Base-by-base conservation (phyloP, 352 stramenopile species). In the Phytophthora niederhauseri region DNA sequence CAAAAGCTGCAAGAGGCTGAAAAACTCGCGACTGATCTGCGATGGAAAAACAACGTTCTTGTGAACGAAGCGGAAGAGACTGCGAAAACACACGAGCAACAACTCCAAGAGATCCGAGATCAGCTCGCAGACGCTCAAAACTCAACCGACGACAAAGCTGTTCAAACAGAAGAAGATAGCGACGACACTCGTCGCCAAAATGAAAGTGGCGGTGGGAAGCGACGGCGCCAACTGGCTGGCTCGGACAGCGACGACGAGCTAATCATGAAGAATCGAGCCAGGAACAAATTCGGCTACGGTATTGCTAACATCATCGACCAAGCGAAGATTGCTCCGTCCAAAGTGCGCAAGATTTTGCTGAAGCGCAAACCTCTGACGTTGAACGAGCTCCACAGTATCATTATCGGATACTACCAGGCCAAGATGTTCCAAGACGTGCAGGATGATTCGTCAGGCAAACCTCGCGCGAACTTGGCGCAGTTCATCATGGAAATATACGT, bases 401-500 rank as follows among this genome's bases (percentile, higher is more conserved):
- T 94, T 50, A 61, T 91, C 26, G 82, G 81, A 1, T 90, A 92
- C 43, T 94, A 94, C 48, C 85, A 94, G 64, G 82, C 85, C 30
- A 94, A 94, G 58, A 90, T 94, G 81, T 85, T 87, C 26, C 86
- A 94, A 46, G 86, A 94, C 41, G 75, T 87, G 6, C 82, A 92
- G 56, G 84, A 94, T 56, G 86, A 94, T 58, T 78, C 68, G 12
- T 78, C 70, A 1, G 79, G 84, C 19, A 91, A 91, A 48, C 52
- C 66, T 2, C 81, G 86, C 11, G 61, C 70, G 9, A 88, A 89
- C 22, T 36, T 94, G 12, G 83, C 82, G n/a, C 81, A 92, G 63
- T 92, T 91, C 57, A 92, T 94, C 43, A 89, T 91, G 76, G 86
- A 94, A 61, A 88, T 94, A 78, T 94, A 92, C 57, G 84, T 90